phyloP scores from a whole-genome alignment of 805 yeast species.

The Wickerhamiella allomyrinae region DNA sequence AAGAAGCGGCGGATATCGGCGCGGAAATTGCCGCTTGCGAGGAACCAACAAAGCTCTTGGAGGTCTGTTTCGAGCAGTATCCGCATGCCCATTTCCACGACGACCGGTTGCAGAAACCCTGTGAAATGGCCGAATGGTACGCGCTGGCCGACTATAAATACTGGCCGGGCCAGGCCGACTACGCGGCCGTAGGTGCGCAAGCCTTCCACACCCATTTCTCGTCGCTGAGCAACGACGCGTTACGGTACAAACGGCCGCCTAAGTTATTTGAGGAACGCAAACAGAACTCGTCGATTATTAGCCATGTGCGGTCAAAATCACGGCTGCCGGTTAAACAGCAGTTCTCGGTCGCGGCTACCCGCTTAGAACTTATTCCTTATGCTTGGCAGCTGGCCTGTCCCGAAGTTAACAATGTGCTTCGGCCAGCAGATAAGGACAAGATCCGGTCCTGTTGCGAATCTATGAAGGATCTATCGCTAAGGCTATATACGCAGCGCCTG shows the following conservation, averaged over 20 bases:
- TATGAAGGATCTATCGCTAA: slow-evolving; percentile 17
- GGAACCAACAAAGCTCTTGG: slow-evolving; percentile 43
- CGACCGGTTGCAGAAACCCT: slow-evolving; percentile 32
- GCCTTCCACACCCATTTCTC: slow-evolving; percentile 28
- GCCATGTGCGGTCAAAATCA: slow-evolving; percentile 16
- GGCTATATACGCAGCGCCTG: slow-evolving; percentile 16
- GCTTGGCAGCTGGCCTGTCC: slow-evolving; percentile 19
- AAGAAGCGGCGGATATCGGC: not conserved
- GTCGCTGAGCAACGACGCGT: slow-evolving; percentile 35
- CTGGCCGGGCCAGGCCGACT: slow-evolving; percentile 8
- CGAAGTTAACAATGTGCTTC: slow-evolving; percentile 7
- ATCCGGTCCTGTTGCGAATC: slow-evolving; percentile 13
- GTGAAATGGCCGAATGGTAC: slow-evolving; percentile 60
- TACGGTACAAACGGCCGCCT: slow-evolving; percentile 11
- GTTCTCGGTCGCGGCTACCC: slow-evolving; percentile 7
- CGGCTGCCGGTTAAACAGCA: slow-evolving; percentile 6
- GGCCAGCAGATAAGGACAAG: slow-evolving; percentile 11
- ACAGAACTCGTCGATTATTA: slow-evolving; percentile 22
- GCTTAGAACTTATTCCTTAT: slow-evolving; percentile 24
- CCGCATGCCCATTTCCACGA: slow-evolving; percentile 51
- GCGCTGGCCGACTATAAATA: slow-evolving; percentile 42
- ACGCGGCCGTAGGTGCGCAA: slow-evolving; percentile 23
- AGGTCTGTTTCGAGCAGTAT: slow-evolving; percentile 54
- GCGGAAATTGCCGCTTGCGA: slow-evolving; percentile 4
- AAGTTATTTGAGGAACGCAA: slow-evolving; percentile 19